phyloP scores from a whole-genome alignment of 1,139 yeast species.

The Yamadazyma diddensiae region DNA sequence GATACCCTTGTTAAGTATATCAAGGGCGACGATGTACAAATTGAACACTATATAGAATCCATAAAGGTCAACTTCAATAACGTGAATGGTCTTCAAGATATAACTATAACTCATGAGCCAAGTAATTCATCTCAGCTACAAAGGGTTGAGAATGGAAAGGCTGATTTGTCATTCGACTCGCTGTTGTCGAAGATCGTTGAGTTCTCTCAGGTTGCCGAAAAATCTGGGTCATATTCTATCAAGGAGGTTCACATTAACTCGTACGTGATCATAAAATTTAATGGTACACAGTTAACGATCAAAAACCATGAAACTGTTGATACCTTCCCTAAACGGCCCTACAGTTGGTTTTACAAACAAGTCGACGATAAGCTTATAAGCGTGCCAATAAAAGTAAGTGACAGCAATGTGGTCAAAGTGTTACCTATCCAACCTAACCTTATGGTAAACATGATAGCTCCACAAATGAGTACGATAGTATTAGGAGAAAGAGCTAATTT shows the following conservation, averaged over 20 bases:
- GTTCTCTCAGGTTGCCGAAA: constrained; percentile 20
- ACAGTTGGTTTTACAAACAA: constrained; percentile 8
- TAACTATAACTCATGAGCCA: neutral
- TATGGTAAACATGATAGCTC: constrained; percentile 8
- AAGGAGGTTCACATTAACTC: constrained; percentile 17
- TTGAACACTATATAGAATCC: neutral
- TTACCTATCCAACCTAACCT: constrained; percentile 24
- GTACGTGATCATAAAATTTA: constrained; percentile 1
- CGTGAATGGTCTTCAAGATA: neutral
- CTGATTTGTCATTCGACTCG: too few species aligned
- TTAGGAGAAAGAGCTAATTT: constrained; percentile 30
- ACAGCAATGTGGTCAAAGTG: constrained; percentile 13
- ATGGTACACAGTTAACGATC: constrained; percentile 2
- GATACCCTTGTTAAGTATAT: constrained; percentile 1
- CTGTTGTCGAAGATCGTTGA: constrained; percentile 23
- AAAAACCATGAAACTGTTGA: neutral
- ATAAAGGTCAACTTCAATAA: neutral
- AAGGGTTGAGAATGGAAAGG: too few species aligned
- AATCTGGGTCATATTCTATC: constrained; percentile 24
- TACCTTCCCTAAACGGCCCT: neutral
- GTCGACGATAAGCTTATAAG: constrained; percentile 5
- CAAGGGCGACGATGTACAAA: neutral
- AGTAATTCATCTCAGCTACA: too few species aligned
- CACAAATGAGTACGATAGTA: constrained; percentile 14
- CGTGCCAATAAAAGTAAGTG: constrained; percentile 8